Conservation (phyloP, 352 stramenopile species). For the Phytophthora chlamydospora region DNA sequence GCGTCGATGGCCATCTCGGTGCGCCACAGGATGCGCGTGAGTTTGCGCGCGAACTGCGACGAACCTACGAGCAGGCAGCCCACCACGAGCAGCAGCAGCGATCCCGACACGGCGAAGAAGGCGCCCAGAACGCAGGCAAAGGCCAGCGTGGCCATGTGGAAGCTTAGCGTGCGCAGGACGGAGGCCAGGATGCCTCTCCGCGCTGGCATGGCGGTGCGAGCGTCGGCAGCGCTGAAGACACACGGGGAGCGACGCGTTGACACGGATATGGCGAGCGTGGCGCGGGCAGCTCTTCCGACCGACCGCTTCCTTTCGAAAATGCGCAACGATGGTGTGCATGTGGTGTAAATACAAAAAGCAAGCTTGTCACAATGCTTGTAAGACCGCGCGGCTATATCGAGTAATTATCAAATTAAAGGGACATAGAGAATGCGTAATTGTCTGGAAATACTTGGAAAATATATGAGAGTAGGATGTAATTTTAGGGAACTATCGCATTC, state of each 20-base stretch:
- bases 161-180: constrained; percentile 50
- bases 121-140: constrained; percentile 45
- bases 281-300: no score
- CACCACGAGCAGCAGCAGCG: constrained; percentile 45
- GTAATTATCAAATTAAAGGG: no score
- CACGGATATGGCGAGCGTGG: no score
- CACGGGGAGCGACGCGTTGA: background rate
- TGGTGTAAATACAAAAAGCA: no score
- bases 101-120: constrained; percentile 47
- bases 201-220: constrained; percentile 24
- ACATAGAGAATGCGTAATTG: no score
- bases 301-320: no score
- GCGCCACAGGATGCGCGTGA: constrained; percentile 65
- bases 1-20: constrained; percentile 62
- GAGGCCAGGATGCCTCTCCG: constrained; percentile 40
- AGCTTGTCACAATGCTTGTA: no score
- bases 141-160: constrained; percentile 57
- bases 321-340: no score
- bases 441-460: no score
- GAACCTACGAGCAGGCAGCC: constrained; percentile 58
- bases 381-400: no score
- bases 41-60: constrained; percentile 40
- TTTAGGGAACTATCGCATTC: no score
- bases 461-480: no score
- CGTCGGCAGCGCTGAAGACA: background rate